These are phyloP conservation scores for Gorgonomyces haynaldii DNA, from an alignment of 192 early-diverging fungal species.

Conservation along the genomic window DNA sequence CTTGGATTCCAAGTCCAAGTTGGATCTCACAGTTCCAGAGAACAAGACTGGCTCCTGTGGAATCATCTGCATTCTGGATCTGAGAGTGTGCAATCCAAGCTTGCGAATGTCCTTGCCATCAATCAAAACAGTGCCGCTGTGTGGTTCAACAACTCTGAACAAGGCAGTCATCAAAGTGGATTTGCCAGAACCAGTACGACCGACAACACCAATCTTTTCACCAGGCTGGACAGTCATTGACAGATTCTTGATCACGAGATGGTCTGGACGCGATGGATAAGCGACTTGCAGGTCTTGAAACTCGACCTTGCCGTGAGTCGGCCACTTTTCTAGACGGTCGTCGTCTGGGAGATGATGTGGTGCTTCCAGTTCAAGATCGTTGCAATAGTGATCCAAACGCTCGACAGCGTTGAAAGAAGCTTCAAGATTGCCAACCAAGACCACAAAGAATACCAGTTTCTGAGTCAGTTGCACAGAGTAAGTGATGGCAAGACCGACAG, in stretches of 20 bases:
- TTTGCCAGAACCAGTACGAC: slow-evolving; percentile 63
- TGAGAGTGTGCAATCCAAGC: slow-evolving; percentile 12
- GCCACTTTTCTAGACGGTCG: slow-evolving; percentile 2
- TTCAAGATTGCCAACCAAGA: slow-evolving; percentile 28
- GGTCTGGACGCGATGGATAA: slow-evolving; percentile 25
- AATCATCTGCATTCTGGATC: slow-evolving; percentile 14
- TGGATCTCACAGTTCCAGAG: slow-evolving; percentile 19
- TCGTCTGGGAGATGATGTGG: neutral
- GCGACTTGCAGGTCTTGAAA: slow-evolving; percentile 9
- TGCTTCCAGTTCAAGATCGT: slow-evolving; percentile 14
- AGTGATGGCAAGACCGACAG: slow-evolving; percentile 2
- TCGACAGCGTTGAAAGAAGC: slow-evolving; percentile 23
- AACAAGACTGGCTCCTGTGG: slow-evolving; percentile 25
- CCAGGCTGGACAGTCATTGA: slow-evolving; percentile 21
- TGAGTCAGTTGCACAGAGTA: slow-evolving; percentile 31
- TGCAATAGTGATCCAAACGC: slow-evolving; percentile 16
- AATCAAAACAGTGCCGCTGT: slow-evolving; percentile 20
- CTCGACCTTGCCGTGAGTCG: slow-evolving; percentile 5
- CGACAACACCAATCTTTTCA: slow-evolving; percentile 52
- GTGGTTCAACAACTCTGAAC: slow-evolving; percentile 58
- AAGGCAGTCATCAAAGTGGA: slow-evolving; percentile 51
- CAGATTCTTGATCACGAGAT: slow-evolving; percentile 18
- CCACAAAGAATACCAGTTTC: slow-evolving; percentile 49
- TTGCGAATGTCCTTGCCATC: slow-evolving; percentile 13
- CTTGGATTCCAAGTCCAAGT: slow-evolving; percentile 20